Conservation (phyloP, 2,329 filamentous ascomycete genomes). For the Penicillium vulpinum region DNA sequence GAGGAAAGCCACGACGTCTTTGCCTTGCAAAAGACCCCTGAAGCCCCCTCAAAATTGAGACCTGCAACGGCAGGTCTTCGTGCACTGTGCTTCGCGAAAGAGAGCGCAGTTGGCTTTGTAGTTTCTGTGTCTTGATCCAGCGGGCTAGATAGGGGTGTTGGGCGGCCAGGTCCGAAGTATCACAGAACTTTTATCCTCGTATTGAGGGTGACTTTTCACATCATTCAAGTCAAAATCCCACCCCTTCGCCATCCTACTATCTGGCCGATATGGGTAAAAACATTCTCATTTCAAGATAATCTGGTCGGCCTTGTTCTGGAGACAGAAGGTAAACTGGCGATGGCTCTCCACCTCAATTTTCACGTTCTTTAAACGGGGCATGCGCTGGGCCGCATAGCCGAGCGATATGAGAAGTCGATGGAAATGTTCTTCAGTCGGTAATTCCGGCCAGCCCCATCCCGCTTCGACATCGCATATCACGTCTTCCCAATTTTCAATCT, state of each 20-base stretch:
- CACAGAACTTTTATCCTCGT: neutral
- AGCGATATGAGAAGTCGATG: constrained; percentile 1
- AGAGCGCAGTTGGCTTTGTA: neutral
- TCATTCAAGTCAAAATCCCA: neutral
- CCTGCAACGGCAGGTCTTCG: neutral
- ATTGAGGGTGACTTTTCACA: neutral
- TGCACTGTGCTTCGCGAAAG: neutral
- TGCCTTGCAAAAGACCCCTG: no score
- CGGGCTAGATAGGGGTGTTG: neutral
- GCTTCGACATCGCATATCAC: constrained; percentile 7
- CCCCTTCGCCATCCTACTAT: neutral
- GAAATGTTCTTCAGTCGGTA: constrained; percentile 5
- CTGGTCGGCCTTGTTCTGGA: neutral
- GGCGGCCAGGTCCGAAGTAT: neutral
- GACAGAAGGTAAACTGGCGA: neutral
- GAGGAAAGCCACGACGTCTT: no score
- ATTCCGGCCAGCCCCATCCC: neutral
- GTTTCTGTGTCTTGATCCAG: neutral
- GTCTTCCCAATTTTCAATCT: constrained; percentile 1
- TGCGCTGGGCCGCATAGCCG: neutral
- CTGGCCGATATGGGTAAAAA: neutral
- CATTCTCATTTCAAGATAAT: neutral
- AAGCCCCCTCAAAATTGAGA: neutral
- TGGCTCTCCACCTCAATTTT: neutral
- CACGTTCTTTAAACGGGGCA: neutral